These are phyloP conservation scores for Moesziomyces sp. DNA, from an alignment of 1,284 basidiomycete species.

Conservation along the genomic window DNA sequence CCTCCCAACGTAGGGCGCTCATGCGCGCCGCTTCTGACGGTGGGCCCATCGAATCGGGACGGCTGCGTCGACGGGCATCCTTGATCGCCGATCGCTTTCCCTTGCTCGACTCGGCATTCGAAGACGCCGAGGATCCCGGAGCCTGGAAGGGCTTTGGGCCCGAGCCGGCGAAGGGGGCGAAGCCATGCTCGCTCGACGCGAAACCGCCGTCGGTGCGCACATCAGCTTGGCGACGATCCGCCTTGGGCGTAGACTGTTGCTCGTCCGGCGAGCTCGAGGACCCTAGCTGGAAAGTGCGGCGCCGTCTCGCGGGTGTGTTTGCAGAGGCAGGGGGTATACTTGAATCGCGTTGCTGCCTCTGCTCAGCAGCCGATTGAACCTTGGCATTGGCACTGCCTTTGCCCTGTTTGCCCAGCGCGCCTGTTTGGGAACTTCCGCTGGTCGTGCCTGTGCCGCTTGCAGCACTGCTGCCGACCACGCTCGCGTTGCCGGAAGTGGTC, in stretches of 20 bases:
- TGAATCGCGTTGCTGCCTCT: slow-evolving; percentile 5
- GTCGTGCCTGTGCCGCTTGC: slow-evolving; percentile 44
- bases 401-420: slow-evolving; percentile 9
- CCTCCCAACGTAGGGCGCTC: slow-evolving; percentile 40
- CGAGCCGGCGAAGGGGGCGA: slow-evolving; percentile 24
- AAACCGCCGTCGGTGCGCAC: not conserved
- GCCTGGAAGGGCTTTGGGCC: slow-evolving; percentile 24
- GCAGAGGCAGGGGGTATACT: slow-evolving; percentile 3
- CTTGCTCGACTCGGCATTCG: slow-evolving; percentile 18
- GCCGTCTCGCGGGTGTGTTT: slow-evolving; percentile 28
- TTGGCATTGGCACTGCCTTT: not conserved
- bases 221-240: slow-evolving; percentile 2
- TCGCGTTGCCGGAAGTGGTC: slow-evolving; percentile 22
- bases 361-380: slow-evolving; percentile 1
- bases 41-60: slow-evolving; percentile 47
- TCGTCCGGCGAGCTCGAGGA: slow-evolving; percentile 15
- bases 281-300: slow-evolving; percentile 46
- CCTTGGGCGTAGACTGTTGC: not conserved
- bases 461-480: slow-evolving; percentile 42
- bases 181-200: slow-evolving; percentile 18
- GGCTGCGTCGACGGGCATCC: slow-evolving; percentile 21
- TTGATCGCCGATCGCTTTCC: slow-evolving; percentile 36
- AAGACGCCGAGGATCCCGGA: slow-evolving; percentile 17
- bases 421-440: slow-evolving; percentile 37
- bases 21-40: slow-evolving; percentile 44